A percentile compares a stretch with the other conserved stretches of the same genome.
Evolutionary conservation across 78 protist genomes (phyloP).

Genomic region (Mastigamoeba balamuthi): DNA sequence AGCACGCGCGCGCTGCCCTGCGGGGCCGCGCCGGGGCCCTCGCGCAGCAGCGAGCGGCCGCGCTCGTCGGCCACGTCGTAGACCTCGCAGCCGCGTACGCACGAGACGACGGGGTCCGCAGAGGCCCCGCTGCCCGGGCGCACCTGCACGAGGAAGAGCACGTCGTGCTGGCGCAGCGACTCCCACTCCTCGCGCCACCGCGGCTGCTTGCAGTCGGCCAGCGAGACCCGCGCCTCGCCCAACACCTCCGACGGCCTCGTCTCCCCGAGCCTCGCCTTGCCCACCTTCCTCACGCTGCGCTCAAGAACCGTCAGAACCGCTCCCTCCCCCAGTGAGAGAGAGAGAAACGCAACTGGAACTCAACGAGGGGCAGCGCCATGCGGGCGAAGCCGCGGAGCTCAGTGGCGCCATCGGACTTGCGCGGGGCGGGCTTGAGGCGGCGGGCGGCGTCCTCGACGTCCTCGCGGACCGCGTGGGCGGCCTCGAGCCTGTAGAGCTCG

Average conservation of each 20-base stretch:
- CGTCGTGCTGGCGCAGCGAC: constrained; percentile 57
- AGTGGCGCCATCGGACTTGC: constrained; percentile 1
- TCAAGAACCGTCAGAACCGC: no score
- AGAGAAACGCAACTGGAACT: constrained; percentile 17
- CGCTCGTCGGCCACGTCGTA: constrained; percentile 8
- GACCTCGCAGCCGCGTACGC: constrained; percentile 62
- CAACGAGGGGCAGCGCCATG: constrained; percentile 64
- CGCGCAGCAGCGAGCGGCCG: background rate
- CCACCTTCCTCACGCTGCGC: constrained; percentile 27
- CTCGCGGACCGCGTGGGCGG: constrained; percentile 64
- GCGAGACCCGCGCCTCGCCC: constrained; percentile 22
- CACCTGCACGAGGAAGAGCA: constrained; percentile 42
- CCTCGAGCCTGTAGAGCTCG: constrained; percentile 71
- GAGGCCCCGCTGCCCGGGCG: background rate
- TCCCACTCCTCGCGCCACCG: constrained; percentile 66
- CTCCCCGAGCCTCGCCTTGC: constrained; percentile 68
- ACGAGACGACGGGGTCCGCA: no score
- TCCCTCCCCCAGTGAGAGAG: background rate
- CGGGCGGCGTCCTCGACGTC: constrained; percentile 67
- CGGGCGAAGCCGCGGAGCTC: constrained; percentile 63
- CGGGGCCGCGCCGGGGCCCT: background rate
- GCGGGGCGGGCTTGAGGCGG: constrained; percentile 23
- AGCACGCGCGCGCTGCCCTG: constrained; percentile 8
- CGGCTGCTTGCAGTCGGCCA: background rate
- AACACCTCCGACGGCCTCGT: constrained; percentile 56